Evolutionary conservation across 176 grass and related monocot species (phyloP), one percentile per base, ranked within the genome.

Genomic region (Aechmea fasciata): DNA sequence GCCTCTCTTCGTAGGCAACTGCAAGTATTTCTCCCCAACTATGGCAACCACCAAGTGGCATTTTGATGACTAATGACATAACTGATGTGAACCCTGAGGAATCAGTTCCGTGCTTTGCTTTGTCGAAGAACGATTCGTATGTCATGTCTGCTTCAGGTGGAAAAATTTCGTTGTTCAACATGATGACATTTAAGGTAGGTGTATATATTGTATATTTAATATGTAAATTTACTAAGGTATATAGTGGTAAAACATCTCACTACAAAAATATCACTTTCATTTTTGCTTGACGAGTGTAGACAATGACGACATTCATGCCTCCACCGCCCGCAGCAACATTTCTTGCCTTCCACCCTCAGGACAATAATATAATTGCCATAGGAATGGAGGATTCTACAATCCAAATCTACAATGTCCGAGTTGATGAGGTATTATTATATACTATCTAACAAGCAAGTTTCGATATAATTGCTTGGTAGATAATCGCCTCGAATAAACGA

Each of bases 61-160:
- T 99, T 53, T 77, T 93, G 52, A 99, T 99, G 95, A 99, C 95
- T n/a, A 99, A 99, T 84, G 95, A 99, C 69, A 80, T 83, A 75
- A 83, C 78, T 73, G 95, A 94, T 49, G 82, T 66, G 48, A 99
- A 77, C 88, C 82, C 95, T 75, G 95, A 99, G 79, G 95, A 99
- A 64, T 82, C 90, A 25, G 90, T 90, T 73, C 90, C 88, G 47
- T 97, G 89, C 73, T 92, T 97, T 92, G 94, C 94, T 62, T 76
- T 97, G 79, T 97, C 94, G n/a, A 97, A 97, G 77, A 97, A 97
- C 9, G 94, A 97, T 84, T 97, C 94, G 28, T 97, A 97, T 87
- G 94, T 97, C 69, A 97, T 97, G 94, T 97, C 94, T 63, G 94
- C 94, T 83, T 97, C 94, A 49, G 94, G 93, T 68, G 93, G 93